Conservation (phyloP, 2,329 filamentous ascomycete genomes). For the Eutypella sp. region DNA sequence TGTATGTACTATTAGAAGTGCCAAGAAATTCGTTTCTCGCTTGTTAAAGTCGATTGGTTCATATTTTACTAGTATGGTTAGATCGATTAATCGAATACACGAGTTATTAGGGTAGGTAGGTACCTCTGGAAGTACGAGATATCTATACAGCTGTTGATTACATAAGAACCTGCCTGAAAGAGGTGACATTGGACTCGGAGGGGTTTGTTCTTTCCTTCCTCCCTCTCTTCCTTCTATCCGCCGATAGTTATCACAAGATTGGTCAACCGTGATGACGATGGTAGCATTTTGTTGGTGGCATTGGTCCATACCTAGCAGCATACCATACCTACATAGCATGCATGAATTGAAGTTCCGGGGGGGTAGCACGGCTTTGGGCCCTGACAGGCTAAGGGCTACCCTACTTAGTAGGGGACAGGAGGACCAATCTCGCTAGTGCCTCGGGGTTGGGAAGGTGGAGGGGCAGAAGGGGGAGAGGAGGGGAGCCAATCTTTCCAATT, state of each 20-base stretch:
- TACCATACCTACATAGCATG: constrained; percentile 18
- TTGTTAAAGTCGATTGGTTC: constrained; percentile 1
- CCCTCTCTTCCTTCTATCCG: background rate
- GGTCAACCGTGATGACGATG: background rate
- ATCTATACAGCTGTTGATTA: too few species aligned
- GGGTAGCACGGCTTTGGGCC: constrained; percentile 10
- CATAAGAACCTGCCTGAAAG: too few species aligned
- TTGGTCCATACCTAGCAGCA: too few species aligned
- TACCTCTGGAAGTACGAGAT: too few species aligned
- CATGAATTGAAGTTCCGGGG: constrained; percentile 18
- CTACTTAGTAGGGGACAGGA: too few species aligned
- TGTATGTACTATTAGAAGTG: too few species aligned
- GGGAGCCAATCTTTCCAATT: constrained; percentile 19
- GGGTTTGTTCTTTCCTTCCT: constrained; percentile 3
- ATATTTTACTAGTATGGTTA: constrained; percentile 17
- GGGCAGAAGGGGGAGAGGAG: constrained; percentile 1
- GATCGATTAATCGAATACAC: constrained; percentile 17
- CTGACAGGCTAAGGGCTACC: too few species aligned
- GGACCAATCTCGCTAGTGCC: constrained; percentile 38
- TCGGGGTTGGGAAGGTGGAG: constrained; percentile 14
- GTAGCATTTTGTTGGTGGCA: too few species aligned
- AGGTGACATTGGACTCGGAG: constrained; percentile 16
- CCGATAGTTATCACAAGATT: background rate
- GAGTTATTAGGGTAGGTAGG: background rate
- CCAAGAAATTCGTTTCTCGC: background rate